Evolutionary conservation across 2,329 filamentous ascomycete genomes (phyloP).

Genomic region (Botryotinia narcissicola): DNA sequence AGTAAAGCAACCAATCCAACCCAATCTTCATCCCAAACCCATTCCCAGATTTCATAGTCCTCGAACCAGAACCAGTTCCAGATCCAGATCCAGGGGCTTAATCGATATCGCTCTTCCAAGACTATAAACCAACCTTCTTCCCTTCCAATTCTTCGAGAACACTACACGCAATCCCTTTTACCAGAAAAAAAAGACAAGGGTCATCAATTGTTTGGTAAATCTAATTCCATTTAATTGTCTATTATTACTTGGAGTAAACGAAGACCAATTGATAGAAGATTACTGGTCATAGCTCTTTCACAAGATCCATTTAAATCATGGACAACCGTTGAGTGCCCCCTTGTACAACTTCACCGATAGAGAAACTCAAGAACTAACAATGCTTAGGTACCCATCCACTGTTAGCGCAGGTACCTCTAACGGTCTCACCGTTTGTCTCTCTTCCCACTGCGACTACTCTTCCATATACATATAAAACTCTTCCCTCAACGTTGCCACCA

Average conservation of each 20-base stretch:
- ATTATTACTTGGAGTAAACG: background rate
- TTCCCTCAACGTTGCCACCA: constrained; percentile 81
- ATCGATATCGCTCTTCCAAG: background rate
- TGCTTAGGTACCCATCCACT: constrained; percentile 72
- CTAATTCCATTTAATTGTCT: background rate
- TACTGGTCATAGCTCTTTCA: constrained; percentile 15
- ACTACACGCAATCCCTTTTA: background rate
- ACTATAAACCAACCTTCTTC: background rate
- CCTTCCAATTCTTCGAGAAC: constrained; percentile 1
- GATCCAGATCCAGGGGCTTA: background rate
- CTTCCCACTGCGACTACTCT: constrained; percentile 87
- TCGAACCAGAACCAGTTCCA: background rate
- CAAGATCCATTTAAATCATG: constrained; percentile 10
- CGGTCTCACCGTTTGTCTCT: constrained; percentile 89
- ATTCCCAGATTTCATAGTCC: background rate
- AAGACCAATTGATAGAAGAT: background rate
- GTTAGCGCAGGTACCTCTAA: constrained; percentile 87
- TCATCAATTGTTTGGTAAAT: background rate
- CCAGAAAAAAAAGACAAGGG: background rate
- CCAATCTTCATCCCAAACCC: background rate
- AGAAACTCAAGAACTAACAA: constrained; percentile 6
- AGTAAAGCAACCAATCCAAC: background rate
- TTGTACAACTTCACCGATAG: background rate
- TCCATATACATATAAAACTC: constrained; percentile 90
- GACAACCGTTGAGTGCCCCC: constrained; percentile 20